These are phyloP conservation scores for Acanthamoeba triangularis DNA, from an alignment of 208 protist species.

Conservation along the genomic window DNA sequence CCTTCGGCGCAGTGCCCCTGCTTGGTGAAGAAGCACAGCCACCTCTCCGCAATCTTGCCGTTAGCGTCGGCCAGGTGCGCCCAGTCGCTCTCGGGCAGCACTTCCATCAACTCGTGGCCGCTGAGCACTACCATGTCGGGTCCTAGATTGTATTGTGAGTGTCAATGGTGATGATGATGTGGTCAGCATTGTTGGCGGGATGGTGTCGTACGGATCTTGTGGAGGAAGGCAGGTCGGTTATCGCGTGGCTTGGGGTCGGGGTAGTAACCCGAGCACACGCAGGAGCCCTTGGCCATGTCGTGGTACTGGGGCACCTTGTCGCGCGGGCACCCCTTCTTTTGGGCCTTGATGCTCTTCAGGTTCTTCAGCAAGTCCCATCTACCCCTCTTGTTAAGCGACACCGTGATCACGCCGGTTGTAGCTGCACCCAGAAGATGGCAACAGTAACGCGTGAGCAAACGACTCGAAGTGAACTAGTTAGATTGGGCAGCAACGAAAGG, in stretches of 20 bases:
- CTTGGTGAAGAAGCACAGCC: constrained; percentile 2
- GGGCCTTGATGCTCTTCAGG: neutral
- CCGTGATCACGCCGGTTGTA: neutral
- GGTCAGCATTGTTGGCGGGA: no score
- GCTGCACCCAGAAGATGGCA: neutral
- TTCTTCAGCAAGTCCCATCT: neutral
- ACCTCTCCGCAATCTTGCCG: neutral
- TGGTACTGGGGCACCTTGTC: neutral
- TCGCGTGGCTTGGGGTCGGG: neutral
- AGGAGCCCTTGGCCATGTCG: neutral
- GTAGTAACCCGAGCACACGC: neutral
- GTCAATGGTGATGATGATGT: no score
- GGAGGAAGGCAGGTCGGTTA: neutral
- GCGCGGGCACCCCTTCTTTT: no score
- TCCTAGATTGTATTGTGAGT: neutral
- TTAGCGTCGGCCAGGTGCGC: neutral
- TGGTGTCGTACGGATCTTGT: neutral
- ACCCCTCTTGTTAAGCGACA: neutral
- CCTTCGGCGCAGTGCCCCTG: neutral
- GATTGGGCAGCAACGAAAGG: no score
- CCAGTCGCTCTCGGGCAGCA: neutral
- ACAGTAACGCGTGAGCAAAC: no score
- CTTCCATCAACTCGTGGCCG: neutral
- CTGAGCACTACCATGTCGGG: neutral
- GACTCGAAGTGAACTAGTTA: no score